These are phyloP conservation scores for Chaetothyriales sp. DNA, from an alignment of 2,329 filamentous ascomycete genomes.

Conservation along the genomic window DNA sequence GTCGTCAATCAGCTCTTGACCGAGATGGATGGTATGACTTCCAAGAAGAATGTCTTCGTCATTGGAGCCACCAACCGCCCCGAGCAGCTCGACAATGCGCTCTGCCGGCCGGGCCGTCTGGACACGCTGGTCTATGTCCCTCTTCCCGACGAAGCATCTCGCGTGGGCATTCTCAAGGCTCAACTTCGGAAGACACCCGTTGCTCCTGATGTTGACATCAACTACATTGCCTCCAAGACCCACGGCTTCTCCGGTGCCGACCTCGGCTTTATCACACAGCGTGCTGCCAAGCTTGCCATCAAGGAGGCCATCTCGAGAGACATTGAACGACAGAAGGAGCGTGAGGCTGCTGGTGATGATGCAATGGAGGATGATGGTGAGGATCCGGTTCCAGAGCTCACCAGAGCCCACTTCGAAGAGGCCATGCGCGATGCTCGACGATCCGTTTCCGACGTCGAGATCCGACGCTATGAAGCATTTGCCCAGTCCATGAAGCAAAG, in stretches of 20 bases:
- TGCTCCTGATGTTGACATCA: constrained; percentile 69
- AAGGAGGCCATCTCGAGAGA: constrained; percentile 86
- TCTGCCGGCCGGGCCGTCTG: constrained; percentile 96
- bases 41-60: constrained; percentile 99
- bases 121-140: constrained; percentile 98
- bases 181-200: constrained; percentile 98
- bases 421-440: constrained; percentile 89
- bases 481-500: constrained; percentile 98
- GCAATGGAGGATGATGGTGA: constrained; percentile 65
- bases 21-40: constrained; percentile 99
- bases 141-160: constrained; percentile 80
- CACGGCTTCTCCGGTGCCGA: constrained; percentile 99
- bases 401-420: constrained; percentile 95
- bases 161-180: constrained; percentile 79
- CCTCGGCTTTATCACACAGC: constrained; percentile 97
- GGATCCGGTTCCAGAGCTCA: constrained; percentile 90
- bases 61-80: constrained; percentile 98
- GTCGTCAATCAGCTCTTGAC: constrained; percentile 99
- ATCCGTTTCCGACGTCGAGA: constrained; percentile 93
- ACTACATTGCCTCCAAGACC: constrained; percentile 90
- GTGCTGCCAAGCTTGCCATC: constrained; percentile 97
- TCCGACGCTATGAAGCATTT: constrained; percentile 95
- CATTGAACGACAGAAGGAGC: constrained; percentile 80
- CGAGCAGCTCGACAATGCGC: constrained; percentile 93
- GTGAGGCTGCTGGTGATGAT: constrained; percentile 70